phyloP scores from a whole-genome alignment of 106 monocot genomes.

The Dioscorea zingiberensis region DNA sequence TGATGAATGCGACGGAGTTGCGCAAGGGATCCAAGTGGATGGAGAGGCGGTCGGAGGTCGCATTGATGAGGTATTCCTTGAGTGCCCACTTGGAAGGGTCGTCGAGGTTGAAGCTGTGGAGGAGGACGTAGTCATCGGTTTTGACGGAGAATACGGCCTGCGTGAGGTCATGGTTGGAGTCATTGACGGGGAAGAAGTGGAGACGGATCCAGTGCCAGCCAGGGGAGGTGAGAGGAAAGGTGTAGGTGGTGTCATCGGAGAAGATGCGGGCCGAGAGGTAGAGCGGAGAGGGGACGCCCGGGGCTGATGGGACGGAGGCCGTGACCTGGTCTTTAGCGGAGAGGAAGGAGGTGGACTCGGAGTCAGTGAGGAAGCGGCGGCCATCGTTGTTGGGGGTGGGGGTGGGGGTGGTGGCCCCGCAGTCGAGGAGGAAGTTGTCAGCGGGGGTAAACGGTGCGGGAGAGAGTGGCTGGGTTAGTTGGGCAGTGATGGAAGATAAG shows the following conservation, averaged over 20 bases:
- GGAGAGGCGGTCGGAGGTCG: constrained; percentile 38
- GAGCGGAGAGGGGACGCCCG: constrained; percentile 55
- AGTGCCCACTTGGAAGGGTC: constrained; percentile 27
- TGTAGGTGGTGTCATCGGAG: constrained; percentile 55
- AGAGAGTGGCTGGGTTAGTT: not conserved
- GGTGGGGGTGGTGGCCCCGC: constrained; percentile 38
- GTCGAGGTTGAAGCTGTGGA: constrained; percentile 59
- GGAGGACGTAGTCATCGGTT: constrained; percentile 64
- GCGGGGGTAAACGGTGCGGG: constrained; percentile 29
- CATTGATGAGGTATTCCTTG: constrained; percentile 76
- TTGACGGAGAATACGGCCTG: constrained; percentile 59
- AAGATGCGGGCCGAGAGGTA: constrained; percentile 79
- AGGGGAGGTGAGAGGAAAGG: constrained; percentile 49
- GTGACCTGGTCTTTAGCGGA: constrained; percentile 32
- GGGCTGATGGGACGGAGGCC: constrained; percentile 31
- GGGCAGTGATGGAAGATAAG: not conserved
- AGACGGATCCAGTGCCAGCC: constrained; percentile 91
- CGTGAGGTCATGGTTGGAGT: constrained; percentile 39
- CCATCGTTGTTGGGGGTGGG: constrained; percentile 51
- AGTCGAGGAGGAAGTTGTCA: constrained; percentile 75
- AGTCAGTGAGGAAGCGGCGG: constrained; percentile 60
- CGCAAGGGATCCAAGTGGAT: constrained; percentile 50
- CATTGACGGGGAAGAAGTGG: constrained; percentile 62
- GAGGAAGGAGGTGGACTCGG: constrained; percentile 44
- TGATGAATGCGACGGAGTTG: constrained; percentile 71